Evolutionary conservation across 2,329 filamentous ascomycete species (phyloP).

Genomic region (Aspergillus brunneoviolaceus): DNA sequence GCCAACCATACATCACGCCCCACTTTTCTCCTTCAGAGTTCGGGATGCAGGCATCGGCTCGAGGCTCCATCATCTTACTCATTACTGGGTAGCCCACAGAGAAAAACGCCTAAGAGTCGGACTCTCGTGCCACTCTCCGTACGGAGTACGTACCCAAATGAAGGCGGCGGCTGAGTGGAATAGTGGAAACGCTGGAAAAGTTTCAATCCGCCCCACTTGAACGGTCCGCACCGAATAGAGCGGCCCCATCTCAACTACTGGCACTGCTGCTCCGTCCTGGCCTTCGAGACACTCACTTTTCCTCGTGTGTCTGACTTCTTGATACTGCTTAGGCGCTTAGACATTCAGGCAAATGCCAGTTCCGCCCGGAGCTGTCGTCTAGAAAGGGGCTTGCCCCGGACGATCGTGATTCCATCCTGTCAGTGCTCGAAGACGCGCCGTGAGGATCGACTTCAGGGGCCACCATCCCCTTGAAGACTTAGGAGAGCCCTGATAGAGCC

Average conservation of each 20-base stretch:
- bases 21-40: not conserved
- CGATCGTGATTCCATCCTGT: too few species aligned
- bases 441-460: too few species aligned
- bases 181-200: constrained; percentile 1
- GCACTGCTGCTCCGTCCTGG: not conserved
- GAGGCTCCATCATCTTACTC: not conserved
- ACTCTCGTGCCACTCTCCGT: not conserved
- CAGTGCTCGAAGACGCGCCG: too few species aligned
- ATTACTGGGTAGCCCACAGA: too few species aligned
- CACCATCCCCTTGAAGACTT: too few species aligned
- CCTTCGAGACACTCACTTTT: not conserved
- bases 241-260: constrained; percentile 14
- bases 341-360: too few species aligned
- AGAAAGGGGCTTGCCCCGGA: too few species aligned
- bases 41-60: not conserved
- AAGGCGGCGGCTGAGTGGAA: not conserved
- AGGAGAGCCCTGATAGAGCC: too few species aligned
- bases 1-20: not conserved
- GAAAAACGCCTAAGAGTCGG: not conserved
- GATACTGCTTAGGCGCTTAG: not conserved
- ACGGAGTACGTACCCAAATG: not conserved
- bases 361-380: not conserved
- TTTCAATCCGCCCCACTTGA: constrained; percentile 11
- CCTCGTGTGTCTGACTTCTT: not conserved
- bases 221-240: constrained; percentile 22